Percentiles rank a stretch among this genome's conserved stretches.
These are phyloP conservation scores for Podaxis sp. DNA, from an alignment of 768 basidiomycete species.

Conservation along the genomic window DNA sequence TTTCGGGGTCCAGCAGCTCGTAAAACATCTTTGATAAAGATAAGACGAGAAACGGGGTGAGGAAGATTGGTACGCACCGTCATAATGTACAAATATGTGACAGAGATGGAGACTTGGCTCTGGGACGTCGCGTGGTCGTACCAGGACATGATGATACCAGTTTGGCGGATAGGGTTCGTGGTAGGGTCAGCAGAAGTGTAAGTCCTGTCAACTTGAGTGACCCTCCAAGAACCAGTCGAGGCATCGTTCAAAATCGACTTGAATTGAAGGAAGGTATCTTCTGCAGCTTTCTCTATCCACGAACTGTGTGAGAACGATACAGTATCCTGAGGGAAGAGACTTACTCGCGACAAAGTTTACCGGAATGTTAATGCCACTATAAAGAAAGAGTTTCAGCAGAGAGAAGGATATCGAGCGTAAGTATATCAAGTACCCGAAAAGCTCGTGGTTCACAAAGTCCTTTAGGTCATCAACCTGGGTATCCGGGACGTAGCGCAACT, in stretches of 20 bases:
- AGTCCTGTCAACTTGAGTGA: background rate
- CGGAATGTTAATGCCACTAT: background rate
- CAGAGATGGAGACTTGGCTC: background rate
- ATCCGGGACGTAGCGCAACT: background rate
- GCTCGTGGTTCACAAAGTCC: background rate
- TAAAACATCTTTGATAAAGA: background rate
- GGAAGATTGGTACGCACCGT: background rate
- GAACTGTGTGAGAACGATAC: too few species aligned
- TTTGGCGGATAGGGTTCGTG: background rate
- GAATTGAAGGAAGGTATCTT: background rate
- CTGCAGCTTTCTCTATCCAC: background rate
- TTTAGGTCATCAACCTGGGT: background rate
- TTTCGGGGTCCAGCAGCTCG: background rate
- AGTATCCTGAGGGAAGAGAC: background rate
- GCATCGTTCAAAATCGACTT: background rate
- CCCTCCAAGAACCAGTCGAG: background rate
- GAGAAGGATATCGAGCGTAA: background rate
- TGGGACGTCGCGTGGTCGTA: background rate
- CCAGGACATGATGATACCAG: background rate
- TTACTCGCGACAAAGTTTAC: background rate
- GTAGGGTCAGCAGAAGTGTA: background rate
- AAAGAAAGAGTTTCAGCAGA: background rate
- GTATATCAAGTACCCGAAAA: background rate
- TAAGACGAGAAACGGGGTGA: background rate
- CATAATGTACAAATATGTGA: background rate